A percentile compares a stretch with the other conserved stretches of the same genome.
Evolutionary conservation across 139 green algal species (phyloP).

Genomic region (Chlorella vulgaris): DNA sequence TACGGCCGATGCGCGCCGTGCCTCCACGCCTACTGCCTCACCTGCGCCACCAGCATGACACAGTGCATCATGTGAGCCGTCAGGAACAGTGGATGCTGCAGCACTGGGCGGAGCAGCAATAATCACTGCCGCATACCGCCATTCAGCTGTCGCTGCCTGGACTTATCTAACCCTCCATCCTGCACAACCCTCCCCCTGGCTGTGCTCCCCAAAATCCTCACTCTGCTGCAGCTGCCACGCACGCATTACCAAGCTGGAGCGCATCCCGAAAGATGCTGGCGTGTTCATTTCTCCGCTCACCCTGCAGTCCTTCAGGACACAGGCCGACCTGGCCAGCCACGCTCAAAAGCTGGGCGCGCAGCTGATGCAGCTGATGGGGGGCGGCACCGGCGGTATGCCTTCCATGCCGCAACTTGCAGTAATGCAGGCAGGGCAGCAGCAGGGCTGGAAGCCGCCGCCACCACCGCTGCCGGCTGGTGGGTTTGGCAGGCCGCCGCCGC

Average conservation of each 20-base stretch:
- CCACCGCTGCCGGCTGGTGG: too few species aligned
- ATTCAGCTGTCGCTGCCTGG: too few species aligned
- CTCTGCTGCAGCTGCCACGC: slow-evolving; percentile 58
- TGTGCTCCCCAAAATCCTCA: background rate
- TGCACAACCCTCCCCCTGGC: background rate
- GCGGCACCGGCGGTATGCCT: too few species aligned
- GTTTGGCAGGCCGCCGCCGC: too few species aligned
- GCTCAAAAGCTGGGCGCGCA: slow-evolving; percentile 50
- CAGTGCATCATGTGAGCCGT: slow-evolving; percentile 71
- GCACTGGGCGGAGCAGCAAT: background rate
- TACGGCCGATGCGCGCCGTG: slow-evolving; percentile 79
- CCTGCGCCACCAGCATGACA: slow-evolving; percentile 70
- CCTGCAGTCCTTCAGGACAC: slow-evolving; percentile 51
- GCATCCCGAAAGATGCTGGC: slow-evolving; percentile 51
- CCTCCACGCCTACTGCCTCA: slow-evolving; percentile 78
- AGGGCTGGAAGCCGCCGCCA: slow-evolving; percentile 17
- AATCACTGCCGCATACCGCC: background rate
- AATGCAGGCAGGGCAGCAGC: background rate
- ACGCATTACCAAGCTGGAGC: slow-evolving; percentile 63
- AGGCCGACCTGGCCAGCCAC: slow-evolving; percentile 63
- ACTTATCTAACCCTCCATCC: too few species aligned
- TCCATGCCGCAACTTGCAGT: too few species aligned
- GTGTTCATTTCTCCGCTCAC: slow-evolving; percentile 76
- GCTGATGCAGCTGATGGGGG: background rate
- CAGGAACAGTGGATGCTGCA: background rate